Base-by-base conservation (phyloP, 495 filamentous ascomycete species). In the Neurospora tetraspora region DNA sequence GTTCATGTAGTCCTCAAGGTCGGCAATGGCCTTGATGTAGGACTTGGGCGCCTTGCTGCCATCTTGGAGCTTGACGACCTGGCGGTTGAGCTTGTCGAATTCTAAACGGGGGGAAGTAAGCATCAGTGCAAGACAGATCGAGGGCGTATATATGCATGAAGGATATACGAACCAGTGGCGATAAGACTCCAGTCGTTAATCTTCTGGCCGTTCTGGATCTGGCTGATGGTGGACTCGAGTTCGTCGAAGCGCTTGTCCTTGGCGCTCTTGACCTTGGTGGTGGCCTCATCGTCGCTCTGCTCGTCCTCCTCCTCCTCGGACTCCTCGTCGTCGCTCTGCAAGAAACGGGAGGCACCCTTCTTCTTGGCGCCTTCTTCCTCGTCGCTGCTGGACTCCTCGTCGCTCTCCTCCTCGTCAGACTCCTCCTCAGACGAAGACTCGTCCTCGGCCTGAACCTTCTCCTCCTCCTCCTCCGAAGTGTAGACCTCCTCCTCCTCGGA, bases 231-330 rank as follows among this genome's bases (percentile, higher is more conserved):
- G 61, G 89, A 88, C 82, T 98, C 96, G 73, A 99, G 87, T 79
- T 97, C 96, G 78, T 97, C 96, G 72, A 94, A 83, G 47, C 96
- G 88, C 87, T 99, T 99, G 83, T 98, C 94, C 84, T 98, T 98
- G 70, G 94, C 94, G 81, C 94, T 97, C 88, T 97, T 98, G 73
- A 96, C 84, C 70, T 92, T 94, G 70, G 89, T 89, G 72, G 89
- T 88, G 61, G 93, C 93, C 73, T 96, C 94, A 72, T 93, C 92
- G 76, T 92, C 92, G 76, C 90, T 92, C 39, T 71, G 43, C 27
- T 71, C 70, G 5, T 59, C 53, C 70, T 71, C 70, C 71, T 93
- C 94, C 77, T 91, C 93, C 39, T 93, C 92, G 37, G 87, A 90
- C 27, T 86, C 88, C 27, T 86, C 88, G 10, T 84, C 88, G 53